Conservation (phyloP, 345 rosid species). For the Brassica nigra region DNA sequence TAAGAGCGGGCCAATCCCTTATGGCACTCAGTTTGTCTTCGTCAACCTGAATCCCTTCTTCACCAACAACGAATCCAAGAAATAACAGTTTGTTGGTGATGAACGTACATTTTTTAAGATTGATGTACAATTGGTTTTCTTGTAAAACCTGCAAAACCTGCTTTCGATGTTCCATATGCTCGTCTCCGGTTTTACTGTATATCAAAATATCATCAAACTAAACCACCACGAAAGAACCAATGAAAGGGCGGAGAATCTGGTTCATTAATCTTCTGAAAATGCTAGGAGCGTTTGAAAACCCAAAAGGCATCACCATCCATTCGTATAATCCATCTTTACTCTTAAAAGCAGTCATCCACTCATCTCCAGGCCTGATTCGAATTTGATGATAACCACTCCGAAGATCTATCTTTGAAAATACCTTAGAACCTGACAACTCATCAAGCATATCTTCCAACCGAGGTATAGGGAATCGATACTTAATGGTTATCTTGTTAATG, state of each 20-base stretch:
- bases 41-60: not conserved
- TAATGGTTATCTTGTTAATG: no score
- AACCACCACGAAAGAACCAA: not conserved
- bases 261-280: not conserved
- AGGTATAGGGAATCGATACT: no score
- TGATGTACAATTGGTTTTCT: no score
- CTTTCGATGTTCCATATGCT: no score
- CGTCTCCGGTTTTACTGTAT: no score
- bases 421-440: no score
- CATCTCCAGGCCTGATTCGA: no score
- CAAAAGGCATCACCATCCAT: not conserved
- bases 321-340: not conserved
- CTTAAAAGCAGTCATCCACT: not conserved
- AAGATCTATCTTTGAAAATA: no score
- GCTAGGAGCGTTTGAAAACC: not conserved
- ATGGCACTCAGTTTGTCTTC: not conserved
- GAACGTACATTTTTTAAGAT: not conserved
- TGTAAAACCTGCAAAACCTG: not conserved
- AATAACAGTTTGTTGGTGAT: not conserved
- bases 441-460: no score
- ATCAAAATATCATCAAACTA: no score
- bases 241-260: not conserved
- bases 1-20: not conserved
- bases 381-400: not conserved
- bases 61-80: no score